Conservation (phyloP, 805 yeast genomes). For the Zygosaccharomyces bisporus region DNA sequence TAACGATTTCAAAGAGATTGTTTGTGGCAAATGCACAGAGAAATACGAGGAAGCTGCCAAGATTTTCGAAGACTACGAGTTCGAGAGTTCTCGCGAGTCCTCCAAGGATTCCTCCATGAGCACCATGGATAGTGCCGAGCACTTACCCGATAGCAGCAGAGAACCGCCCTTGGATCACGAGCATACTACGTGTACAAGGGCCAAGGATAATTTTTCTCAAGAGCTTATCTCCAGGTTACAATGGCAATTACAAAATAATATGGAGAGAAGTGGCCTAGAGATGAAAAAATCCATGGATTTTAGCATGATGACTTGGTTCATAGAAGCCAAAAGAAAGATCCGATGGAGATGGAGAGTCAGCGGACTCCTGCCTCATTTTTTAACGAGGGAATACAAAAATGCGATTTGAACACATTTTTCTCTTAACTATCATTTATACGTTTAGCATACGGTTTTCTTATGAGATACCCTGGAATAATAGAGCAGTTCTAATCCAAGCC, state of each 20-base stretch:
- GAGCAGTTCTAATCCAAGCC: conserved; percentile 16
- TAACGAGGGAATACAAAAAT: conserved; percentile 13
- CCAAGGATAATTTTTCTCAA: conserved; percentile 30
- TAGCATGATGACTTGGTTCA: conserved; percentile 32
- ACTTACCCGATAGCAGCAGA: conserved; percentile 12
- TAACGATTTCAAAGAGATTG: conserved; percentile 47
- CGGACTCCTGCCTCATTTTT: conserved; percentile 42
- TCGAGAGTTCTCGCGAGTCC: conserved; percentile 28
- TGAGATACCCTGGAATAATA: neutral
- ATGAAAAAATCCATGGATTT: conserved; percentile 17
- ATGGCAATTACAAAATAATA: conserved; percentile 24
- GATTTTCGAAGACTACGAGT: conserved; percentile 40
- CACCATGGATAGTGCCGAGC: conserved; percentile 16
- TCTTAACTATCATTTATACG: conserved; percentile 3
- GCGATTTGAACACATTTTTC: neutral
- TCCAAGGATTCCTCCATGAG: conserved; percentile 16
- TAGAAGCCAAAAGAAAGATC: conserved; percentile 40
- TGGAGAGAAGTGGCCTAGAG: conserved; percentile 1
- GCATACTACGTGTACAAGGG: neutral
- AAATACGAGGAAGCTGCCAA: conserved; percentile 50
- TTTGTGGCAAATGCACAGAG: conserved; percentile 59
- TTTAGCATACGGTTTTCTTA: conserved; percentile 3
- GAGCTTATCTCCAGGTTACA: conserved; percentile 34
- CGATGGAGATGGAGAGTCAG: conserved; percentile 51
- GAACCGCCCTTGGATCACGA: neutral